Percentiles rank a stretch among this genome's conserved stretches.
phyloP scores from a whole-genome alignment of 306 rosid genomes.

The Rosa persica region DNA sequence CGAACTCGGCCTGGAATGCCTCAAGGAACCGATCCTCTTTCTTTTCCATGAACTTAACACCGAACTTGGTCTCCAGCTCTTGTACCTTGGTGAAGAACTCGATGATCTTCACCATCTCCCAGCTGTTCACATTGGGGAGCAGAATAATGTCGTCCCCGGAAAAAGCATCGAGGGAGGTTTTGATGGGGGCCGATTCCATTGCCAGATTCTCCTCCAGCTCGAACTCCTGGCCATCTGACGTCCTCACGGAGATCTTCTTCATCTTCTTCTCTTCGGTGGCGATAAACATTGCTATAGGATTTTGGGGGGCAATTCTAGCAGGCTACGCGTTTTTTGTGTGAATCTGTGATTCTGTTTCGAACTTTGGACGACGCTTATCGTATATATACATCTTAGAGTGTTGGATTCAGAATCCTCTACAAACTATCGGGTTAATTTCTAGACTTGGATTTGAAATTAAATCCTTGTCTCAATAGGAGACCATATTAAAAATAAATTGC shows the following conservation, averaged over 20 bases:
- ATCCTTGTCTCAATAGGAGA: too few species aligned
- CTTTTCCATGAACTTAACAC: neutral
- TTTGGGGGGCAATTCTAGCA: neutral
- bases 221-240: neutral
- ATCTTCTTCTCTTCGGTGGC: neutral
- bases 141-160: neutral
- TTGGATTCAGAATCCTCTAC: neutral
- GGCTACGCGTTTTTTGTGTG: too few species aligned
- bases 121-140: neutral
- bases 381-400: neutral
- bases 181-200: neutral
- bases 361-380: neutral
- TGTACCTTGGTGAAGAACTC: neutral
- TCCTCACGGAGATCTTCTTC: neutral
- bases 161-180: neutral
- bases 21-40: neutral
- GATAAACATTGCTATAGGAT: neutral
- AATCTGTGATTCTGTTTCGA: neutral
- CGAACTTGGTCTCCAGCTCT: constrained; percentile 1
- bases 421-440: too few species aligned
- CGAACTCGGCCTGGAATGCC: neutral
- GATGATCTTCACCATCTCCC: constrained; percentile 3
- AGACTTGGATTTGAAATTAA: too few species aligned
- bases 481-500: too few species aligned
- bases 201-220: neutral